Evolutionary conservation across 768 basidiomycete species (phyloP), one percentile per base, ranked within the genome.

Genomic region (Trametes sanguinea): DNA sequence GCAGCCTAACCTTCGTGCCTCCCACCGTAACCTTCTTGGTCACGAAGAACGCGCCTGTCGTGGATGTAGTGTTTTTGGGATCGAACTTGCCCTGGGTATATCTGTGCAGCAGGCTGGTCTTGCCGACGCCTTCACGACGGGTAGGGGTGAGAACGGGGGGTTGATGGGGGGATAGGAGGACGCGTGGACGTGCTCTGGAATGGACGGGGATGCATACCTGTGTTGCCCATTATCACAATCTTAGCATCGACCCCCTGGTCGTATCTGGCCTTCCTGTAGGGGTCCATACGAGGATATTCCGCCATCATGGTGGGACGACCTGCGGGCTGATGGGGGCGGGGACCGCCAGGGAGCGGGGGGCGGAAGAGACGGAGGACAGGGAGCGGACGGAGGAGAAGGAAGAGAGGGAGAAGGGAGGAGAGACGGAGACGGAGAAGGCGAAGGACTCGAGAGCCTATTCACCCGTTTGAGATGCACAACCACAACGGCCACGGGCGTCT

Each of bases 221-320:
- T 81, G 76, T 90, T 94, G 79, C 91, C 93, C 90, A 95, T 93
- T 69, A 96, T 86, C 73, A 96, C 94, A 74, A 95, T 92, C 85
- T 95, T 95, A 74, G 90, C 91, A 81, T 96, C 94, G 75, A 95
- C 82, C 68, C 90, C 90, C 67, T 88, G 87, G 72, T 92, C 90
- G 74, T 86, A 90, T 76, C 85, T 82, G 72, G 85, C 81, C 73
- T 82, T 75, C 54, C 81, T 76, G 75, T 88, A 89, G 51, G 86
- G 86, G 75, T 89, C 86, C 78, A 85, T 80, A 71, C 75, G 76
- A 54, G 79, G 76, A 74, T 84, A 83, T 68, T 84, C 83, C 67
- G 81, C 76, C 86, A 86, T 88, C 69, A 71, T 62, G 63, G 68
- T 58, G 67, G 70, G 62, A 44, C 62, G 65, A 67, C 64, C 62